A percentile compares a stretch with the other conserved stretches of the same genome.
phyloP scores from a whole-genome alignment of 768 basidiomycete species.

The Xerocomellus amylosporus region DNA sequence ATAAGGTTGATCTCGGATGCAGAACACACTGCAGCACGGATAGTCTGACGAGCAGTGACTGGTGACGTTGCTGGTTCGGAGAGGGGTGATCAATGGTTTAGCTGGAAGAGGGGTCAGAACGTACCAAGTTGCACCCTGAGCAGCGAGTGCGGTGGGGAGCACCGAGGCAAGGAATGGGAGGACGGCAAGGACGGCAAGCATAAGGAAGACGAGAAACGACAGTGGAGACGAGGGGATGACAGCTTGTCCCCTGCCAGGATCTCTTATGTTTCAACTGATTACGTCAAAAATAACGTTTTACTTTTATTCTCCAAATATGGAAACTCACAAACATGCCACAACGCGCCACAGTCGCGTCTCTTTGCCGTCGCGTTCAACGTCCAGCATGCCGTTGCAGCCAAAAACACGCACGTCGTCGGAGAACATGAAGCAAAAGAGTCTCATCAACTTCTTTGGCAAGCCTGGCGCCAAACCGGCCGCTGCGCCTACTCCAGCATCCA shows the following conservation, averaged over 20 bases:
- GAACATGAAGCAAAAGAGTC: constrained; percentile 66
- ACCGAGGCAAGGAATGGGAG: constrained; percentile 17
- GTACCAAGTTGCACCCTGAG: constrained; percentile 31
- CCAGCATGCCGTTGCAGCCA: constrained; percentile 15
- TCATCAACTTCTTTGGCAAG: constrained; percentile 65
- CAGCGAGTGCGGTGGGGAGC: constrained; percentile 18
- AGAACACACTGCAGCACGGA: constrained; percentile 44
- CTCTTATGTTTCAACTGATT: not conserved
- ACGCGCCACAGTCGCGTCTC: constrained; percentile 4
- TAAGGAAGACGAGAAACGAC: constrained; percentile 21
- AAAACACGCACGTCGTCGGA: constrained; percentile 36
- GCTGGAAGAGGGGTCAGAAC: not conserved
- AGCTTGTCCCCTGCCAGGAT: not conserved
- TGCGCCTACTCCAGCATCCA: constrained; percentile 35
- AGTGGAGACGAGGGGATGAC: not conserved
- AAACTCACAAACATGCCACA: constrained; percentile 18
- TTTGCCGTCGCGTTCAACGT: constrained; percentile 2
- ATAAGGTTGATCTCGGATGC: not conserved
- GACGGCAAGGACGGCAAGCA: constrained; percentile 20
- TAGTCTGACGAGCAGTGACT: constrained; percentile 34
- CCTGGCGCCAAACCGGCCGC: constrained; percentile 30
- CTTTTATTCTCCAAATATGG: not conserved
- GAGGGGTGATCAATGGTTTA: not conserved
- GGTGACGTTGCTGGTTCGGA: constrained; percentile 35
- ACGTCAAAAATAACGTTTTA: not conserved